phyloP scores from a whole-genome alignment of 176 grass and related monocot species.

The Areca catechu region DNA sequence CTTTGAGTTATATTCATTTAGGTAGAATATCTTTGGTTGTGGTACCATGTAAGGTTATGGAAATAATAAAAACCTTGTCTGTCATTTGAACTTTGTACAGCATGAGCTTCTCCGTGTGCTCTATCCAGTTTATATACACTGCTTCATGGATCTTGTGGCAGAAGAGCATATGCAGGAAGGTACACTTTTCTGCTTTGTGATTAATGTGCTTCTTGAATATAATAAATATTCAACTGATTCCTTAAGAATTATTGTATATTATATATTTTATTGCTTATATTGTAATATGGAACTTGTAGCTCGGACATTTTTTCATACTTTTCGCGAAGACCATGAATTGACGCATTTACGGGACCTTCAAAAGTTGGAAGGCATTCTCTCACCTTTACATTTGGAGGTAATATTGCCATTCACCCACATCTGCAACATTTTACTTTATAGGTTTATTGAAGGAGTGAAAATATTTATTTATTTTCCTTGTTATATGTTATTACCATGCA shows the following conservation, averaged over 20 bases:
- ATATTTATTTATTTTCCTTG: not conserved
- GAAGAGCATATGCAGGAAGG: slow-evolving; percentile 81
- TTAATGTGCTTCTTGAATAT: too few species aligned
- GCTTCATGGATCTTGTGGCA: slow-evolving; percentile 95
- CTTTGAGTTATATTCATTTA: too few species aligned
- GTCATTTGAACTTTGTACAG: slow-evolving; percentile 39
- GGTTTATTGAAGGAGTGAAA: not conserved
- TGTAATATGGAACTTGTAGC: slow-evolving; percentile 33
- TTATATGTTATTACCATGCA: slow-evolving; percentile 22
- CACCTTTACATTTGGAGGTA: slow-evolving; percentile 92
- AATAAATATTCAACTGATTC: too few species aligned
- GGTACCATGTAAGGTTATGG: too few species aligned
- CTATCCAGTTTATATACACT: slow-evolving; percentile 87
- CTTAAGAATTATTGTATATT: too few species aligned
- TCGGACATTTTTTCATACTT: slow-evolving; percentile 72
- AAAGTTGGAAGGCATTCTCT: slow-evolving; percentile 87
- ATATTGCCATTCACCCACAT: slow-evolving; percentile 3
- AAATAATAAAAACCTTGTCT: slow-evolving; percentile 1
- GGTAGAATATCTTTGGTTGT: too few species aligned
- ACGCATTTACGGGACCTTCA: slow-evolving; percentile 93
- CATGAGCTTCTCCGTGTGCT: slow-evolving; percentile 80
- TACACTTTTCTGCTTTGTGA: slow-evolving; percentile 10
- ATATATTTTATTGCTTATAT: too few species aligned
- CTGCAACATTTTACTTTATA: slow-evolving; percentile 1
- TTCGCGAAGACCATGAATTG: slow-evolving; percentile 83